phyloP scores from a whole-genome alignment of 2,329 filamentous ascomycete species.

The Trichoderma guizhouense region DNA sequence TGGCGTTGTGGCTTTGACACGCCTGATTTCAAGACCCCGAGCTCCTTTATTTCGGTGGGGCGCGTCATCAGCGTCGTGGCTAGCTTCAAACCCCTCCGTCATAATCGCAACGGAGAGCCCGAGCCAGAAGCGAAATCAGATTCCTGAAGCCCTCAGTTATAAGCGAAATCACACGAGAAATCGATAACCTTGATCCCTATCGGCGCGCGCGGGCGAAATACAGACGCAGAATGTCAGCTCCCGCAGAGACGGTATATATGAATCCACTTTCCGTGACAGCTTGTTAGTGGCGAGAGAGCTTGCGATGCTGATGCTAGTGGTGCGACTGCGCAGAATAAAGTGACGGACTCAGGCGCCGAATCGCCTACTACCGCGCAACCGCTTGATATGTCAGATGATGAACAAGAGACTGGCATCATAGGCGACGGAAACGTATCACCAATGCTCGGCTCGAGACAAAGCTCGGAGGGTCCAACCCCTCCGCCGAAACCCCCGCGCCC shows the following conservation, averaged over 20 bases:
- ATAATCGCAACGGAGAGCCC: conserved; percentile 15
- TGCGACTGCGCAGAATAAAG: conserved; percentile 15
- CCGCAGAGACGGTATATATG: conserved; percentile 42
- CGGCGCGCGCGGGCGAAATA: neutral
- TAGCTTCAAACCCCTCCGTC: conserved; percentile 31
- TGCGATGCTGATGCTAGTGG: conserved; percentile 19
- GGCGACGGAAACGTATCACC: conserved; percentile 37
- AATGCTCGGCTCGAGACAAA: conserved; percentile 24
- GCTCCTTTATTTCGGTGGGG: conserved; percentile 29
- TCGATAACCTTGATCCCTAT: neutral
- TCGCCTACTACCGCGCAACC: conserved; percentile 64
- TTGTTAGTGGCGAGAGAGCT: conserved; percentile 15
- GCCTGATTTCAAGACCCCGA: neutral
- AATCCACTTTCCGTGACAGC: conserved; percentile 16
- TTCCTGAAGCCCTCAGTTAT: neutral
- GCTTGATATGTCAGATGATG: conserved; percentile 68
- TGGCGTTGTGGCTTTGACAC: neutral
- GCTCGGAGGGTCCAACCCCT: conserved; percentile 38
- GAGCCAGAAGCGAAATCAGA: conserved; percentile 14
- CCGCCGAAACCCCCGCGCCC: conserved; percentile 86
- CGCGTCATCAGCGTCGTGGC: conserved; percentile 38
- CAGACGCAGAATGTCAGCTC: conserved; percentile 40
- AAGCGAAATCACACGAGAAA: conserved; percentile 20
- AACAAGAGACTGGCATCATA: conserved; percentile 57
- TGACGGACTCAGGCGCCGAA: conserved; percentile 48